Base-by-base conservation (phyloP, 257 asterid genomes). In the Mentha longifolia region DNA sequence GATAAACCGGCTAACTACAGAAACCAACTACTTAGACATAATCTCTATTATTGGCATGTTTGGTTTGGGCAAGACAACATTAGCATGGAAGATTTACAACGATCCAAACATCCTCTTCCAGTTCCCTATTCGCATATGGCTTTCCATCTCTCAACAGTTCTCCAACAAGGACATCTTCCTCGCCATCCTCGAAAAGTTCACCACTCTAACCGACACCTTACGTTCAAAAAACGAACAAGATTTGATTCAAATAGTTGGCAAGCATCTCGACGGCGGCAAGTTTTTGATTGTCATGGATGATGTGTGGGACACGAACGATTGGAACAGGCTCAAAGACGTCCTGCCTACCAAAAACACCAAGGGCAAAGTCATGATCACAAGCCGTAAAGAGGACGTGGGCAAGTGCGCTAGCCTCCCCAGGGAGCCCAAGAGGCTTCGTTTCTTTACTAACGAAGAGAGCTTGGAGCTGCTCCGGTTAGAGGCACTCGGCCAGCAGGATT, bases 61-160 rank as follows among this genome's bases (percentile, higher is more conserved):
- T 8, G 74, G 74, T 6, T 55, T 68, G 1, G 74, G 74, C 56
- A 68, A 68, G 57, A 55, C 65, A 0, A 68, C 74, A 1, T 19
- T 68, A 14, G 74, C 74, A 1, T 31, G 73, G 55, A 68, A 55
- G 31, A 55, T 68, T 19, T 68, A 13, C 61, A 60, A 55, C 1
- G 55, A 68, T 56, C 7, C 65, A 14, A 12, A 14, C 0, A 55
- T 68, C 15, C 43, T 39, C 33, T 68, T 14, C 43, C 16, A 54
- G 15, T 68, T 68, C 22, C 74, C 74, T 9, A 22, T 39, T 9
- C 65, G 65, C 2, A 68, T 54, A 20, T 68, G 74, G 74, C 37
- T 68, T 37, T n/a, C 61, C 17, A 35, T 68, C 11, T 68, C 74
- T 41, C 45, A 68, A 28, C 56, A 68, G 65, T 68, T 68, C 74